These are phyloP conservation scores for Yamadazyma ubonensis DNA, from an alignment of 805 yeast genomes.

Conservation along the genomic window DNA sequence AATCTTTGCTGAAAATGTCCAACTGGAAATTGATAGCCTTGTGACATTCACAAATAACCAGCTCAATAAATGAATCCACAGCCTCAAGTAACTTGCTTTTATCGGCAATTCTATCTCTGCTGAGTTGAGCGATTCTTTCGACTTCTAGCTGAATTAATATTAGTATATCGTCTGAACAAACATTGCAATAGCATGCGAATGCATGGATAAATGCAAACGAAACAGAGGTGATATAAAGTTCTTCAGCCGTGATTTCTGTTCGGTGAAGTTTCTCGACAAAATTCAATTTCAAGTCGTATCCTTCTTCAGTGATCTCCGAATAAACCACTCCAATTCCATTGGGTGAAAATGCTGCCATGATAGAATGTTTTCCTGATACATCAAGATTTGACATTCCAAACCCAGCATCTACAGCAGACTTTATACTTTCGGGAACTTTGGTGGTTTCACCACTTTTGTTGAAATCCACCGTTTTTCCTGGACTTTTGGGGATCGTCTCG, in stretches of 20 bases:
- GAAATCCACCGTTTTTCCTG: constrained; percentile 29
- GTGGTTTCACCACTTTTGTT: not conserved
- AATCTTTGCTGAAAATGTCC: constrained; percentile 64
- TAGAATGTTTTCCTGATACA: constrained; percentile 21
- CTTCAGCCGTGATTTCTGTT: constrained; percentile 25
- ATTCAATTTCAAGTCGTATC: constrained; percentile 18
- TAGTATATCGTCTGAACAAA: constrained; percentile 68
- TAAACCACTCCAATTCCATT: constrained; percentile 44
- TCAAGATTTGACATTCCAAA: constrained; percentile 42
- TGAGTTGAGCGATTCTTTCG: constrained; percentile 17
- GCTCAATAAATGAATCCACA: constrained; percentile 30
- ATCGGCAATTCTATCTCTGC: constrained; percentile 16
- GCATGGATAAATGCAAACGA: constrained; percentile 69
- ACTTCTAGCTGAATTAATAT: constrained; percentile 53
- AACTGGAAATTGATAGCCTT: constrained; percentile 71
- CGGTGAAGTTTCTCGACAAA: constrained; percentile 20
- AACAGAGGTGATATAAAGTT: constrained; percentile 47
- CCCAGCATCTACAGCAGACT: constrained; percentile 52
- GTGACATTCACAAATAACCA: constrained; percentile 65
- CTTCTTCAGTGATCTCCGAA: constrained; percentile 16
- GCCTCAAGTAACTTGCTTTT: constrained; percentile 11
- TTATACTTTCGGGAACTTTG: constrained; percentile 3
- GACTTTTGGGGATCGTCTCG: constrained; percentile 43
- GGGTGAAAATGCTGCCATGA: constrained; percentile 48
- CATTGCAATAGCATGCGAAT: constrained; percentile 64